phyloP scores from a whole-genome alignment of 192 early-diverging fungal species.

The Cladochytrium replicatum region DNA sequence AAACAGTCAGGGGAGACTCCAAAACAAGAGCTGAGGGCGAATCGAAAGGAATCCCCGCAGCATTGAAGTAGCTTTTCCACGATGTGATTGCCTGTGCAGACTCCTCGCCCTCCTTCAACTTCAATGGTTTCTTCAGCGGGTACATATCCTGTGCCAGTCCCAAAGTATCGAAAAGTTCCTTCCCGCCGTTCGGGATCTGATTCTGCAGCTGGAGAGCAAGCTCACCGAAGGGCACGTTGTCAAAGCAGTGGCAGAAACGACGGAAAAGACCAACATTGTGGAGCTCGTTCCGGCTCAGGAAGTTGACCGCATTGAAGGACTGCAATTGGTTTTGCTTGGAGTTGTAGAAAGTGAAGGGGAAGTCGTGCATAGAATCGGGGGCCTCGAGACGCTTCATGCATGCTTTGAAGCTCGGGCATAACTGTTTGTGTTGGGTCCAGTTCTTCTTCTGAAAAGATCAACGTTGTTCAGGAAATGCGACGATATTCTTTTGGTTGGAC shows the following conservation, averaged over 20 bases:
- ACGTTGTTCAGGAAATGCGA: too few species aligned
- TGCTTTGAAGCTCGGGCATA: conserved; percentile 31
- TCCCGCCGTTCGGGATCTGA: conserved; percentile 12
- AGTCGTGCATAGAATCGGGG: conserved; percentile 32
- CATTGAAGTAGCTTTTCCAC: conserved; percentile 35
- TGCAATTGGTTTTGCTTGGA: conserved; percentile 26
- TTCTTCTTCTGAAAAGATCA: conserved; percentile 41
- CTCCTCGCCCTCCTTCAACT: conserved; percentile 13
- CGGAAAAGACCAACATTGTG: conserved; percentile 45
- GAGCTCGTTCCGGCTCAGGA: conserved; percentile 28
- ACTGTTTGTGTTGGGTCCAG: conserved; percentile 41
- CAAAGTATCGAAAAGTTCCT: conserved; percentile 25
- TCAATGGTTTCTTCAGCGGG: conserved; percentile 26
- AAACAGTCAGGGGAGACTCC: conserved; percentile 41
- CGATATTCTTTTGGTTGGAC: too few species aligned
- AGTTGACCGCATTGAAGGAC: conserved; percentile 39
- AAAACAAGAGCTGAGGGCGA: conserved; percentile 38
- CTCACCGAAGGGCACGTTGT: conserved; percentile 34
- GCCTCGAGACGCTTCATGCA: conserved; percentile 30
- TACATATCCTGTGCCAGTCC: conserved; percentile 31
- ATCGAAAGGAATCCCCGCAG: conserved; percentile 17
- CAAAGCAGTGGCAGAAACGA: conserved; percentile 40
- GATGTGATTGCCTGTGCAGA: conserved; percentile 20
- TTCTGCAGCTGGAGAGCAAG: conserved; percentile 19
- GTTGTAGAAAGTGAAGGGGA: conserved; percentile 44